These are phyloP conservation scores for Exophiala viscosa DNA, from an alignment of 2,329 filamentous ascomycete genomes.

Conservation along the genomic window DNA sequence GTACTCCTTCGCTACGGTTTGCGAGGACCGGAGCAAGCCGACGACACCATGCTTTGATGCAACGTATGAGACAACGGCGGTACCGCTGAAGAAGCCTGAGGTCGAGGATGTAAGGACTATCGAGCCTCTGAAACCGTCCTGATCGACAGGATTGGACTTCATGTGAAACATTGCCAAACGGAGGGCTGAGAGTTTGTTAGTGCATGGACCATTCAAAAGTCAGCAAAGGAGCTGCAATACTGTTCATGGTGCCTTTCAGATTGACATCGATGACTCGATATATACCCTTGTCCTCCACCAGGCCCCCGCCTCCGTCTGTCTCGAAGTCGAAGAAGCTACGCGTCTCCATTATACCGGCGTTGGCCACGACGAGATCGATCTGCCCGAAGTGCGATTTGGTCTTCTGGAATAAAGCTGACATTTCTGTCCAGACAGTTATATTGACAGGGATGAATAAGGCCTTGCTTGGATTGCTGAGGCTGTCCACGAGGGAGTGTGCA, in stretches of 20 bases:
- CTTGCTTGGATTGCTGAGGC: neutral
- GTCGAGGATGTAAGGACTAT: slow-evolving; percentile 42
- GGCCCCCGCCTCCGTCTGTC: neutral
- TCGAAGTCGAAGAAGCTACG: slow-evolving; percentile 5
- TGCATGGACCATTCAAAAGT: neutral
- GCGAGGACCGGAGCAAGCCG: slow-evolving; percentile 39
- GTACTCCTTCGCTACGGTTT: slow-evolving; percentile 34
- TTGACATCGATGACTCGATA: slow-evolving; percentile 39
- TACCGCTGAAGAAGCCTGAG: slow-evolving; percentile 44
- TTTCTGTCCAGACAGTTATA: slow-evolving; percentile 6
- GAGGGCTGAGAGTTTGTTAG: slow-evolving; percentile 25
- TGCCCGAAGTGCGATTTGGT: slow-evolving; percentile 1
- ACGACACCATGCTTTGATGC: slow-evolving; percentile 44
- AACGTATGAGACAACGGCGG: slow-evolving; percentile 42
- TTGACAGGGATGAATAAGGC: slow-evolving; percentile 7
- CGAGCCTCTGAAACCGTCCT: slow-evolving; percentile 34
- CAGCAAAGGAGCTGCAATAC: slow-evolving; percentile 28
- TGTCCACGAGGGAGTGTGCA: neutral
- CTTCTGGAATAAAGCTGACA: slow-evolving; percentile 4
- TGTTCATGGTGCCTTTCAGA: slow-evolving; percentile 45
- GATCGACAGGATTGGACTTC: slow-evolving; percentile 32
- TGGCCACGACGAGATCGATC: slow-evolving; percentile 14
- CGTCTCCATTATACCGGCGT: slow-evolving; percentile 17
- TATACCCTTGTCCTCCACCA: neutral
- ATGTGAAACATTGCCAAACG: slow-evolving; percentile 9